Base-by-base conservation (phyloP, 257 asterid species). In the Gentiana dahurica region DNA sequence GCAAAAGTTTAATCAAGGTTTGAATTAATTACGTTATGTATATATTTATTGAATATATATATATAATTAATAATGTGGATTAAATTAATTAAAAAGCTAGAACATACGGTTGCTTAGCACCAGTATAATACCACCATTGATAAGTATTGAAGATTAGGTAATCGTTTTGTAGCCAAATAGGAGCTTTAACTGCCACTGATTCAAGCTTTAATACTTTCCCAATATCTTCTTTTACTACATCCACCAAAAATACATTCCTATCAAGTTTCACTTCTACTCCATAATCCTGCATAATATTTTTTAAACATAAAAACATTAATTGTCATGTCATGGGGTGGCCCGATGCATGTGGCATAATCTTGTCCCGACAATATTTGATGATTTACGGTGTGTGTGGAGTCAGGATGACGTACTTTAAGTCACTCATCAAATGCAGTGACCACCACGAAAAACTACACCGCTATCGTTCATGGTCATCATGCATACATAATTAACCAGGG, bases 71-170 rank as follows among this genome's bases (percentile, higher is more conserved):
- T 48, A 24, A 24, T 24, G 24, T 24, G 24, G 24, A 24, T 24
- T 24, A 53, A 2, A 7, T 9, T 8, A 2, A 24, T 12, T 36
- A 9, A 12, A 15, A 52, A 33, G 35, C 35, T n/a, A 6, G 10
- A 12, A 39, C 68, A 38, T 1, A 66, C 72, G 61, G 65, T 57
- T 71, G 64, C 2, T 8, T 46, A 4, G 51, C 1, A 37, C 72
- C 72, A 36, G n/a, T 46, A n/a, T 59, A 55, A 8, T 52, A 48
- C 76, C 76, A 71, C 76, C 76, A 71, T 8, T 60, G 65, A 12
- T 50, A 66, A 3, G 68, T 71, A 50, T 71, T 71, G 65, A 71
- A 71, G 58, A 71, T 44, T 8, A 71, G 65, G 44, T 61, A 33
- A 55, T 71, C 69, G 9, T 65, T 65, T 55, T 32, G 36, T 2